A percentile compares a stretch with the other conserved stretches of the same genome.
Conservation (phyloP, 2,329 filamentous ascomycete genomes). For the Pseudogymnoascus sp. region DNA sequence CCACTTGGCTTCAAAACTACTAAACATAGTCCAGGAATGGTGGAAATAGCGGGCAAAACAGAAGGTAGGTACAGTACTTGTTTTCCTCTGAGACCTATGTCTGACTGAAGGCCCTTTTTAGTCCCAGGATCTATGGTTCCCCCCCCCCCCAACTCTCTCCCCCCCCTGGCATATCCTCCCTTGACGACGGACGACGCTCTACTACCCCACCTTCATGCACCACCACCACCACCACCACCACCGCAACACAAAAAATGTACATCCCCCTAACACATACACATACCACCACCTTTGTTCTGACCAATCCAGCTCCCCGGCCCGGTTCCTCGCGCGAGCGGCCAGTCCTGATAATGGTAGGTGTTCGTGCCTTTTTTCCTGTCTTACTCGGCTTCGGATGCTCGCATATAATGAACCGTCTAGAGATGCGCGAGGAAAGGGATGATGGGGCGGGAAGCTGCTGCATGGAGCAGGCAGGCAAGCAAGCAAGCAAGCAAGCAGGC, state of each 20-base stretch:
- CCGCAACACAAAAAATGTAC: not conserved
- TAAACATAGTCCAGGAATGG: not conserved
- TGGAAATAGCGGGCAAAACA: not conserved
- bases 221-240: not conserved
- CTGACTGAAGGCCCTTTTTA: conserved; percentile 2
- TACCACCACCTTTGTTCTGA: not conserved
- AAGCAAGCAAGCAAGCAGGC: too few relatives aligned
- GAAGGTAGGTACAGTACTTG: not conserved
- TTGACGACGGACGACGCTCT: not conserved
- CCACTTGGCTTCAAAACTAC: not conserved
- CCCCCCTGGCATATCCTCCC: not conserved
- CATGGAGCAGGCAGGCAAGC: not conserved
- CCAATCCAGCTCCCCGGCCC: not conserved
- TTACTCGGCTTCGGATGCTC: not conserved
- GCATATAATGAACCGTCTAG: not conserved
- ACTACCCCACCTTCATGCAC: conserved; percentile 1
- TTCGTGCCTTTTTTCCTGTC: conserved; percentile 1
- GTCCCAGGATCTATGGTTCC: not conserved
- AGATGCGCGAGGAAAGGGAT: not conserved
- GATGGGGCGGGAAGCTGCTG: not conserved
- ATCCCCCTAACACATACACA: not conserved
- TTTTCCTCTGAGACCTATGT: not conserved
- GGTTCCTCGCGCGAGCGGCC: not conserved
- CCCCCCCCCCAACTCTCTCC: too few relatives aligned
- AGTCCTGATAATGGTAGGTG: not conserved